Conservation (phyloP, 345 rosid species). For the Kandelia obovata region DNA sequence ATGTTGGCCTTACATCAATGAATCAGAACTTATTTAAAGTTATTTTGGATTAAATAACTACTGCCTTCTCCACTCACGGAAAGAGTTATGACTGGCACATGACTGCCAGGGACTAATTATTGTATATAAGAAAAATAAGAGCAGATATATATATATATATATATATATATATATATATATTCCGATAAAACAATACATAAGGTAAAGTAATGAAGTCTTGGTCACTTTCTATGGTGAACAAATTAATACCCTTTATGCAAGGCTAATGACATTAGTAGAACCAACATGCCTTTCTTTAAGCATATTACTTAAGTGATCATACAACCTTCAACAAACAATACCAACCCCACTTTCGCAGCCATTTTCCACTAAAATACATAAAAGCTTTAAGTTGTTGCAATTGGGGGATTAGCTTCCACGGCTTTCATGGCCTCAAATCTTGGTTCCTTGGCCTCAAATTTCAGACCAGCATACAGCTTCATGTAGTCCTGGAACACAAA, state of each 20-base stretch:
- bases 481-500: conserved; percentile 90
- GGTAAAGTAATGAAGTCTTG: too few species aligned
- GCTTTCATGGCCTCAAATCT: conserved; percentile 92
- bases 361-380: neutral
- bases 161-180: neutral
- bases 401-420: conserved; percentile 29
- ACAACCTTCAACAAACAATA: neutral
- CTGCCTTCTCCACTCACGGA: neutral
- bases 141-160: neutral
- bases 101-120: neutral
- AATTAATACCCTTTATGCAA: too few species aligned
- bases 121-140: neutral
- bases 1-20: neutral
- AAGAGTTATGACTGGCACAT: conserved; percentile 1
- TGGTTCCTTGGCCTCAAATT: conserved; percentile 90
- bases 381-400: conserved; percentile 34
- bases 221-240: neutral
- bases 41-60: neutral
- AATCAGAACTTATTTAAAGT: neutral
- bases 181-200: neutral
- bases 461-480: conserved; percentile 68
- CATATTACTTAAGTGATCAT: neutral
- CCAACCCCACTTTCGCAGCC: neutral
- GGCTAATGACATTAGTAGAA: too few species aligned
- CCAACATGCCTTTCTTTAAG: too few species aligned